phyloP scores from a whole-genome alignment of 73 alveolate species.

The Tetrahymena malaccensis region DNA sequence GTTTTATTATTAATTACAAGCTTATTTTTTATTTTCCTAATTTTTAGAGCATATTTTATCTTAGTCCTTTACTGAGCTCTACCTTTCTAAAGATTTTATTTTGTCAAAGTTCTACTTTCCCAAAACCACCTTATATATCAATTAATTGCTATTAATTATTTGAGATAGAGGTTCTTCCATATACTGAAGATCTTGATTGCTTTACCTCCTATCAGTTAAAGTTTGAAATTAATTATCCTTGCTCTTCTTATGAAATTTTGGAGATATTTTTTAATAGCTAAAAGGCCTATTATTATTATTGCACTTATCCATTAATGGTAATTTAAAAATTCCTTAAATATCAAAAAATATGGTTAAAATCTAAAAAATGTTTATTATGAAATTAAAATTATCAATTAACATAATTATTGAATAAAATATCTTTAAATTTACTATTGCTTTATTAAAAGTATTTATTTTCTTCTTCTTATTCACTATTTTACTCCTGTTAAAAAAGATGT shows the following conservation, averaged over 20 bases:
- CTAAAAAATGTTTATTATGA: no score
- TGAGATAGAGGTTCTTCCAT: neutral
- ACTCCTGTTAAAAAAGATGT: neutral
- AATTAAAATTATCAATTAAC: no score
- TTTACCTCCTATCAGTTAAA: neutral
- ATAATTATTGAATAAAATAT: neutral
- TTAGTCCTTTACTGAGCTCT: neutral
- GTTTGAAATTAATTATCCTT: neutral
- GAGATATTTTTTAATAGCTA: neutral
- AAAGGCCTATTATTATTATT: neutral
- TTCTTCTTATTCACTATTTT: neutral
- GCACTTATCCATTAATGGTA: neutral
- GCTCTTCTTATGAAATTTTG: neutral
- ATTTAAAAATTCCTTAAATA: neutral
- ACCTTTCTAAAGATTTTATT: neutral
- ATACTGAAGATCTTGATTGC: neutral
- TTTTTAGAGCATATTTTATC: neutral
- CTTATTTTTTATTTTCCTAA: neutral
- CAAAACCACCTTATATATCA: neutral
- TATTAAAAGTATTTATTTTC: neutral
- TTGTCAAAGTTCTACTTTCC: neutral
- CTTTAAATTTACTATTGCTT: neutral
- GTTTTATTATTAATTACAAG: no score
- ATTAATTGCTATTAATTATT: neutral
- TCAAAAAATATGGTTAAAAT: no score